phyloP scores from a whole-genome alignment of 768 basidiomycete species.

The Tulasnella sp. region DNA sequence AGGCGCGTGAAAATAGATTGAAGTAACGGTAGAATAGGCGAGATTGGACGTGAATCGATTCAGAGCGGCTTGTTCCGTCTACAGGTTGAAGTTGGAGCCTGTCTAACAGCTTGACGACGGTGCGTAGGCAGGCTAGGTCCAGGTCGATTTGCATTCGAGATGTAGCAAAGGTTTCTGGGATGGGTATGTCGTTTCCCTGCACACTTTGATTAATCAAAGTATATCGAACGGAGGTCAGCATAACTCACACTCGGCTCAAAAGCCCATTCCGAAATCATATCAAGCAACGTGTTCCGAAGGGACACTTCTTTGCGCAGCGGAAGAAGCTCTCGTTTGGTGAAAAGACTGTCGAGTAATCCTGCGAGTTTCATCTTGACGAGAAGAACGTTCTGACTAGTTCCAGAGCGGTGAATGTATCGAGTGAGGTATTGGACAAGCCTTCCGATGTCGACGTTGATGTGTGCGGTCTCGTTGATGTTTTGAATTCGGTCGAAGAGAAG shows the following conservation, averaged over 20 bases:
- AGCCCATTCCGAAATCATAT: constrained; percentile 65
- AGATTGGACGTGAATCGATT: constrained; percentile 54
- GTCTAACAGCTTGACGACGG: constrained; percentile 63
- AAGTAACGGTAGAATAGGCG: constrained; percentile 74
- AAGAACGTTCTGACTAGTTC: constrained; percentile 36
- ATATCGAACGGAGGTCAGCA: neutral
- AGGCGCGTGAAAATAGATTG: constrained; percentile 46
- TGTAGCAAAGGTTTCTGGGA: neutral
- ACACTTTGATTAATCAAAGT: neutral
- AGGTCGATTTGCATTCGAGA: constrained; percentile 44
- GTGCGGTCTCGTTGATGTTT: constrained; percentile 43
- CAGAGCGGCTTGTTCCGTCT: constrained; percentile 41
- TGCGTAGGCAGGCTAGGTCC: constrained; percentile 61
- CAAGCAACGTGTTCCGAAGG: constrained; percentile 59
- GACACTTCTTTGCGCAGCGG: constrained; percentile 52
- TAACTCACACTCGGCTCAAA: neutral
- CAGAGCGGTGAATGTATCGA: constrained; percentile 51
- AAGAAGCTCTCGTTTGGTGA: constrained; percentile 48
- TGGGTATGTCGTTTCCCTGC: neutral
- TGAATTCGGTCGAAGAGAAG: constrained; percentile 64
- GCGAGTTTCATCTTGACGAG: constrained; percentile 72
- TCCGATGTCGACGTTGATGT: constrained; percentile 35
- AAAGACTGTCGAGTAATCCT: constrained; percentile 53
- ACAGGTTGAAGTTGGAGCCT: constrained; percentile 53
- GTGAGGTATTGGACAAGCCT: constrained; percentile 39